Conservation (phyloP, 1,284 basidiomycete species). For the Stygiomarasmius scandens region DNA sequence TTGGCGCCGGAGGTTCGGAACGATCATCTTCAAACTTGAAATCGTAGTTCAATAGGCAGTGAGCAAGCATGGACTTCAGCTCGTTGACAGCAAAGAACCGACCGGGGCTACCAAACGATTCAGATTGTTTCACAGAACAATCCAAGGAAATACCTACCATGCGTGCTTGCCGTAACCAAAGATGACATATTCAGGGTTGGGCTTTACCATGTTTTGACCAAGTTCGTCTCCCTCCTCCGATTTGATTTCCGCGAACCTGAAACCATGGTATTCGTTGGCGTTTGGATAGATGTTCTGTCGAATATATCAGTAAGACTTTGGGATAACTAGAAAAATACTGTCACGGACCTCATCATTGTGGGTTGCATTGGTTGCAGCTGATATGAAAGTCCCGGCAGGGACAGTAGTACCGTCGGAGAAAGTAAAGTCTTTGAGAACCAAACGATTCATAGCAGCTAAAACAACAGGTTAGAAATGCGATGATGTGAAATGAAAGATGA, state of each 20-base stretch:
- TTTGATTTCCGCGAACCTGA: background rate
- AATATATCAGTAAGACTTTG: background rate
- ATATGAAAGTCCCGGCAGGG: constrained; percentile 24
- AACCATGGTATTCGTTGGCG: background rate
- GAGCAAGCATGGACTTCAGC: constrained; percentile 10
- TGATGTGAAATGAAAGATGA: background rate
- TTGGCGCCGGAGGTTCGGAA: background rate
- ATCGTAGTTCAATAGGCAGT: constrained; percentile 12
- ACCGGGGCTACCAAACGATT: constrained; percentile 8
- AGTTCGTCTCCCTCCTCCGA: background rate
- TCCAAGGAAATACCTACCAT: background rate
- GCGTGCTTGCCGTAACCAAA: background rate
- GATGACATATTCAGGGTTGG: background rate
- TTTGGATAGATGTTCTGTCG: background rate
- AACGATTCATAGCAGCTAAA: constrained; percentile 21
- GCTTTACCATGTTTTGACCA: background rate
- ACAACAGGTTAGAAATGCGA: too few species aligned
- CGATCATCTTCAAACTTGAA: constrained; percentile 8
- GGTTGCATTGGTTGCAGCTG: constrained; percentile 14
- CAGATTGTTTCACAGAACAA: background rate
- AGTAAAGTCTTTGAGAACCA: constrained; percentile 24
- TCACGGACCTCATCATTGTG: constrained; percentile 21
- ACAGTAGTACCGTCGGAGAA: constrained; percentile 29
- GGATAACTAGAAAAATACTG: background rate
- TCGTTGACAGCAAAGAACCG: constrained; percentile 17